Percentiles rank a stretch among this genome's conserved stretches.
Conservation (phyloP, 495 filamentous ascomycete species). For the Collariella sp. region DNA sequence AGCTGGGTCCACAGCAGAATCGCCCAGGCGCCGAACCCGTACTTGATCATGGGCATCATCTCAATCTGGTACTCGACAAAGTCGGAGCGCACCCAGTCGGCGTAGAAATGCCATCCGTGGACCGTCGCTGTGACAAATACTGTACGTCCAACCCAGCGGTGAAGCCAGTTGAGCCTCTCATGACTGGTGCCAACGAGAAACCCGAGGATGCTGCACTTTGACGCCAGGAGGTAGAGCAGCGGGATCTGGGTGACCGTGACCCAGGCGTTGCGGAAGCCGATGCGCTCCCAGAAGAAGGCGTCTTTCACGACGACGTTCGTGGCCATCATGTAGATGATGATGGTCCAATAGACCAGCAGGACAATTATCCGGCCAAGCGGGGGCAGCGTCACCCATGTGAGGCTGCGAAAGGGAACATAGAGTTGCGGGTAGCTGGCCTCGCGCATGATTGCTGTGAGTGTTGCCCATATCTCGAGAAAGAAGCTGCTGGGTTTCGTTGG, state of each 20-base stretch:
- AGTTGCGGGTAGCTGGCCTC: conserved; percentile 59
- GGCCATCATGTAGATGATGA: conserved; percentile 51
- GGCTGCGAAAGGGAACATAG: conserved; percentile 42
- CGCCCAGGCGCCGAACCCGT: conserved; percentile 66
- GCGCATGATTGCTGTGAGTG: conserved; percentile 56
- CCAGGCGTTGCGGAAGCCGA: conserved; percentile 70
- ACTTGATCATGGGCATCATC: conserved; percentile 55
- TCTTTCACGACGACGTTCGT: conserved; percentile 37
- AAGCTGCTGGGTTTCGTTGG: conserved; percentile 58
- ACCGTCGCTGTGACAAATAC: conserved; percentile 67
- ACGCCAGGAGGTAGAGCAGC: conserved; percentile 67
- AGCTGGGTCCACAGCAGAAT: conserved; percentile 65
- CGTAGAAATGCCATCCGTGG: conserved; percentile 65
- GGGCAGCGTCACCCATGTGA: conserved; percentile 45
- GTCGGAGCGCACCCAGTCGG: conserved; percentile 56
- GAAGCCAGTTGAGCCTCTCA: conserved; percentile 75
- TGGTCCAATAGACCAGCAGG: conserved; percentile 46
- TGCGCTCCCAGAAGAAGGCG: conserved; percentile 52
- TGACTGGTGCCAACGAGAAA: conserved; percentile 59
- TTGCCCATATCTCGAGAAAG: conserved; percentile 52
- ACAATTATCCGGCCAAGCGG: conserved; percentile 48
- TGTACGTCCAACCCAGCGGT: conserved; percentile 69
- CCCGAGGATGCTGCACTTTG: conserved; percentile 69
- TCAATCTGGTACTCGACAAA: conserved; percentile 54
- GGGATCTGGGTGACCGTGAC: conserved; percentile 76